A percentile compares a stretch with the other conserved stretches of the same genome.
These are phyloP conservation scores for Fusarium concolor DNA, from an alignment of 2,329 filamentous ascomycete genomes.

Conservation along the genomic window DNA sequence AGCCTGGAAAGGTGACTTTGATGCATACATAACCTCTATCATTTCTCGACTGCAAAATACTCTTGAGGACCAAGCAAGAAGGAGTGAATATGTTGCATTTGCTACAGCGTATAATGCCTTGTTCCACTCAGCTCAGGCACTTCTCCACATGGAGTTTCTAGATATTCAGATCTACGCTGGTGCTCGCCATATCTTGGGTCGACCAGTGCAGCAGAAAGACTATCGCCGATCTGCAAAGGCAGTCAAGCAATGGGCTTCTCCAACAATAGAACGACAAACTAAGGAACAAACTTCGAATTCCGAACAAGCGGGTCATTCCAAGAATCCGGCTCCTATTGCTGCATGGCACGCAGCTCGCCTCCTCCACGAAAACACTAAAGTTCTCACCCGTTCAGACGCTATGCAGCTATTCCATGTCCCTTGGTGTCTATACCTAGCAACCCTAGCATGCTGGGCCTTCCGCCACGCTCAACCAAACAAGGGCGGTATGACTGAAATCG, in stretches of 20 bases:
- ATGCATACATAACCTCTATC: slow-evolving; percentile 1
- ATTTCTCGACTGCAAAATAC: slow-evolving; percentile 1
- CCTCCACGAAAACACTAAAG: slow-evolving; percentile 4
- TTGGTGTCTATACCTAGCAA: slow-evolving; percentile 7
- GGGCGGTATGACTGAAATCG: background rate
- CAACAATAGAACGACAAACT: background rate
- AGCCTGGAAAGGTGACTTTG: background rate
- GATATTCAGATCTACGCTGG: slow-evolving; percentile 7
- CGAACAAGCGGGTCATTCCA: background rate
- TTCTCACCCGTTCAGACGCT: slow-evolving; percentile 1
- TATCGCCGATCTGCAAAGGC: slow-evolving; percentile 5
- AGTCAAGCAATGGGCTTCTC: slow-evolving; percentile 1
- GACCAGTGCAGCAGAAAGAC: slow-evolving; percentile 9
- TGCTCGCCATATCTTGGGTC: background rate
- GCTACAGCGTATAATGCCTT: slow-evolving; percentile 1
- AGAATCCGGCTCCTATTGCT: background rate
- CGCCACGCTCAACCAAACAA: background rate
- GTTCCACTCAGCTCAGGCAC: slow-evolving; percentile 3
- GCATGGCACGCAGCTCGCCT: slow-evolving; percentile 1
- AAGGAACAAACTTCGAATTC: background rate
- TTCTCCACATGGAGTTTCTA: slow-evolving; percentile 8
- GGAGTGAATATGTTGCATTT: slow-evolving; percentile 4
- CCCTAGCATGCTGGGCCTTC: background rate
- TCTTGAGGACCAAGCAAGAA: background rate
- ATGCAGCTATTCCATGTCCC: slow-evolving; percentile 14